Evolutionary conservation across 495 filamentous ascomycete species (phyloP), one percentile per base, ranked within the genome.

Genomic region (Podospora appendiculata): DNA sequence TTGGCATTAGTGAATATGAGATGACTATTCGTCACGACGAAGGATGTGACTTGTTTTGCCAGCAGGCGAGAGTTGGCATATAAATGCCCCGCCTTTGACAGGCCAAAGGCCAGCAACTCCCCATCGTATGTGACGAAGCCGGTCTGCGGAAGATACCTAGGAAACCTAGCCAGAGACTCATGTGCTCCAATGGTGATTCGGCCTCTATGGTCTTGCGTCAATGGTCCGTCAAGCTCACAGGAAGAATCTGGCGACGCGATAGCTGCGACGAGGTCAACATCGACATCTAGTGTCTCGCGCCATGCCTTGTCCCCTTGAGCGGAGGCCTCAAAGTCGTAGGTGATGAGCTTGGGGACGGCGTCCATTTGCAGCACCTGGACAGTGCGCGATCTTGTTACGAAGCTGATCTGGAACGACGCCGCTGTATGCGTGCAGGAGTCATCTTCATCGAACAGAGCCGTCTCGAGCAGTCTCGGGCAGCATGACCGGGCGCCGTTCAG

Each of bases 1-100:
- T 89, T 87, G 45, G 83, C 89, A 1, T 92, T 97, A 16, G 93
- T 96, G 63, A 88, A 90, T 45, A 97, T 81, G 14, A 98, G 71
- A 75, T 96, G 90, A 32, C 80, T 76, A n/a, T 81, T 69, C 0
- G 91, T 96, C 35, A 90, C 70, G 12, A 89, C 60, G 60, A 95
- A 95, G 0, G 93, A 97, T 1, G 93, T 96, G 69, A 90, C 95
- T 56, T 89, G 93, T 61, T 84, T 87, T 3, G 82, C 80, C 39
- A 97, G 68, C 12, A 83, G 72, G 16, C 77, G 76, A 36, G 84
- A 80, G 57, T 93, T 90, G 25, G 87, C 87, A 60, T 85, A 94
- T 11, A 98, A 72, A 50, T 82, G 72, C 1, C 93, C 94, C 51
- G 79, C 83, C 33, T 79, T 73, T 17, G 89, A 83, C 59, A 96